A percentile compares a stretch with the other conserved stretches of the same genome.
These are phyloP conservation scores for Lithocarpus polystachyus DNA, from an alignment of 306 rosid species.

Conservation along the genomic window DNA sequence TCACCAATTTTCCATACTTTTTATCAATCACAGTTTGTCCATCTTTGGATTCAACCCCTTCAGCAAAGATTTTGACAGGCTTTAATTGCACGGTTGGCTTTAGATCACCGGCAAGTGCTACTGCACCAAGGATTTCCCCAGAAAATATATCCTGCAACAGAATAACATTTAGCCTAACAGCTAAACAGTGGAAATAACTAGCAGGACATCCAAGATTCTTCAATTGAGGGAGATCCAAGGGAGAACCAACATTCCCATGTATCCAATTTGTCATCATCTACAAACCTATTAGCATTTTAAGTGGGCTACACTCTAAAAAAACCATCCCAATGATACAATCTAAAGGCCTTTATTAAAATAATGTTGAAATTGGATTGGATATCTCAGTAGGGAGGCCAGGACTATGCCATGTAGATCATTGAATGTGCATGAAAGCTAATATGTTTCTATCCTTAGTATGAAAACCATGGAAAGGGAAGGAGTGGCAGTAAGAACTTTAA, in stretches of 20 bases:
- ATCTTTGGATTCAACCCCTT: constrained; percentile 55
- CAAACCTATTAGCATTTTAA: neutral
- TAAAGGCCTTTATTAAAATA: neutral
- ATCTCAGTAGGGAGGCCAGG: neutral
- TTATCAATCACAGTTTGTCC: constrained; percentile 50
- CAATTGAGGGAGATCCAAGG: too few species aligned
- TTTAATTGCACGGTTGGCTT: constrained; percentile 36
- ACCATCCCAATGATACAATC: too few species aligned
- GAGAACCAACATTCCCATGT: neutral
- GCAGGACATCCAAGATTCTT: too few species aligned
- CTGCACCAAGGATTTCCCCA: constrained; percentile 76
- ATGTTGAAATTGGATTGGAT: neutral
- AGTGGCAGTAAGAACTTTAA: neutral
- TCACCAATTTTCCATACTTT: constrained; percentile 49
- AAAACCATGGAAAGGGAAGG: neutral
- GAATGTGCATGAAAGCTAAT: neutral
- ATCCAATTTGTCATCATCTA: neutral
- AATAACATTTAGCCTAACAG: neutral
- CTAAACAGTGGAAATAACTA: too few species aligned
- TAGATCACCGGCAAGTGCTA: constrained; percentile 40
- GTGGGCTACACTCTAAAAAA: too few species aligned
- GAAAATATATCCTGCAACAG: constrained; percentile 63
- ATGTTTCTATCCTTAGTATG: neutral
- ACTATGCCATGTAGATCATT: too few species aligned
- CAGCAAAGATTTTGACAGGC: constrained; percentile 48